Conservation (phyloP, 257 asterid species). For the Linderniella brevidens region DNA sequence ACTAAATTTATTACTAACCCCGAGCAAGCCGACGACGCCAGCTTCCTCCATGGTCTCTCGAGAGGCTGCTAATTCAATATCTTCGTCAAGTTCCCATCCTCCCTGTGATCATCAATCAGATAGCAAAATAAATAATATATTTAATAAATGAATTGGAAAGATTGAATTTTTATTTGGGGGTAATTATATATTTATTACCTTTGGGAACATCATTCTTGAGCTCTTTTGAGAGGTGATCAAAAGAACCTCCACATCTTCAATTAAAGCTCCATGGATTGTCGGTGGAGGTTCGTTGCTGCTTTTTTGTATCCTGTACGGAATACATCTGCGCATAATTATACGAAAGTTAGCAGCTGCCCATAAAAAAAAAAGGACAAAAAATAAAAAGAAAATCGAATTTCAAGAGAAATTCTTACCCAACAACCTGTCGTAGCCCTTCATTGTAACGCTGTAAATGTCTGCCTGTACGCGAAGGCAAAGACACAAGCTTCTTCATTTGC, state of each 20-base stretch:
- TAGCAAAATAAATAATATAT: not conserved
- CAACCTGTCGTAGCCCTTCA: constrained; percentile 64
- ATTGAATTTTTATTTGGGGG: not conserved
- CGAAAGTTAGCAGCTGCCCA: not conserved
- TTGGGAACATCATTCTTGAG: constrained; percentile 1
- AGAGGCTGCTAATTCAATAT: not conserved
- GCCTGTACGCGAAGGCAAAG: constrained; percentile 47
- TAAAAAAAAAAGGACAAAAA: too few species aligned
- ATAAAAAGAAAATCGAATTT: too few species aligned
- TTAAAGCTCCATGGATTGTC: not conserved
- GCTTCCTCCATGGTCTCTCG: constrained; percentile 2
- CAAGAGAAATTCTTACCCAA: constrained; percentile 34
- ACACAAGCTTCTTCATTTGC: constrained; percentile 38
- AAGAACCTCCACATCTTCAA: not conserved
- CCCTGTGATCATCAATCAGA: not conserved
- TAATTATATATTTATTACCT: not conserved
- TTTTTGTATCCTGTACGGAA: not conserved
- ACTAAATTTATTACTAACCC: not conserved
- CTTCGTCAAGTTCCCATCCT: constrained; percentile 3
- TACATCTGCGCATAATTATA: not conserved
- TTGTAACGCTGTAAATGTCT: constrained; percentile 62
- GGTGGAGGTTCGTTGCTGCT: not conserved
- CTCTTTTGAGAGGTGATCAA: not conserved
- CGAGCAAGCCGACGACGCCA: not conserved
- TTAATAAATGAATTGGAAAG: not conserved